phyloP scores from a whole-genome alignment of 352 stramenopile species.

The Pythium rishiriense region DNA sequence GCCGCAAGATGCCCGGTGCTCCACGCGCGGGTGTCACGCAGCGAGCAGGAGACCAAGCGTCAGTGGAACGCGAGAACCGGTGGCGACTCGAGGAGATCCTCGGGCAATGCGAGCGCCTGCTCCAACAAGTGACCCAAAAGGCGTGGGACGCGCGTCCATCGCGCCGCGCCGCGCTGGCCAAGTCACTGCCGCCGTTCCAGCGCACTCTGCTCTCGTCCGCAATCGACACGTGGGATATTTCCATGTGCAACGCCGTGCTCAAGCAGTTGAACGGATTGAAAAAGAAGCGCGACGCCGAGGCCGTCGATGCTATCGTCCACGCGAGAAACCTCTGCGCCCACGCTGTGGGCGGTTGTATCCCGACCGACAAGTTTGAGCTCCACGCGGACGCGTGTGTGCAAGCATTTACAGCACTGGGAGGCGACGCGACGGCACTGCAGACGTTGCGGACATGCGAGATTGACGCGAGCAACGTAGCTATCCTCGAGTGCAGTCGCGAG shows the following conservation, averaged over 20 bases:
- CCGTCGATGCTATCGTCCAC: constrained; percentile 1
- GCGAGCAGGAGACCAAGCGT: too few species aligned
- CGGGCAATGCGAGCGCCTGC: background rate
- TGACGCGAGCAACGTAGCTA: background rate
- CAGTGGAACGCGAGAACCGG: constrained; percentile 1
- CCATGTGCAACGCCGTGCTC: constrained; percentile 14
- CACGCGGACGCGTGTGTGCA: background rate
- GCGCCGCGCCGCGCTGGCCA: background rate
- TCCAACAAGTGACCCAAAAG: background rate
- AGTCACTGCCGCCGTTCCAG: background rate
- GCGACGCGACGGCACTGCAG: background rate
- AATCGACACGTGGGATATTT: constrained; percentile 9
- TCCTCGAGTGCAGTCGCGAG: background rate
- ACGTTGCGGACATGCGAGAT: background rate
- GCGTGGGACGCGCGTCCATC: constrained; percentile 2
- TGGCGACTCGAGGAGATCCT: background rate
- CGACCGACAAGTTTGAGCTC: background rate
- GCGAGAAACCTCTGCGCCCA: constrained; percentile 11
- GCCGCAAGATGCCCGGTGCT: too few species aligned
- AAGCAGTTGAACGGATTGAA: background rate
- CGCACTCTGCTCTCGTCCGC: background rate
- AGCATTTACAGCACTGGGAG: constrained; percentile 1
- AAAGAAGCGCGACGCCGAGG: background rate
- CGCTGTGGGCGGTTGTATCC: constrained; percentile 7
- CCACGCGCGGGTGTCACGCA: too few species aligned